These are phyloP conservation scores for Mycena albidolilacea DNA, from an alignment of 768 basidiomycete species.

Conservation along the genomic window DNA sequence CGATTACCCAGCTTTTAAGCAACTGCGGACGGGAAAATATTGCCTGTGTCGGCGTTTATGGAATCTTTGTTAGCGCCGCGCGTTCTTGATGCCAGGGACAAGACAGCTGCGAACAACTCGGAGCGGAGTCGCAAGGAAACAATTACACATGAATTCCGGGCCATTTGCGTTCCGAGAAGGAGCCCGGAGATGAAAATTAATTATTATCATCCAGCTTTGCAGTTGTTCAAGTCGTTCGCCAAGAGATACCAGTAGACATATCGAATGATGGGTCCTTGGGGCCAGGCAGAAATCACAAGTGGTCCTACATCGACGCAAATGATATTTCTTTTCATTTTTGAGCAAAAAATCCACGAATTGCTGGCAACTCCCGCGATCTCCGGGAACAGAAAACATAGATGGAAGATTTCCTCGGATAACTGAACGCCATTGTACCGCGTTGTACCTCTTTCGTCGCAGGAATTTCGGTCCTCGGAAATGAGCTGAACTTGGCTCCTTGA, in stretches of 20 bases:
- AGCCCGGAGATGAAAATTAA: too few relatives aligned
- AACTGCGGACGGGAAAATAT: background rate
- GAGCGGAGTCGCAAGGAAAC: background rate
- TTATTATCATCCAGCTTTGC: background rate
- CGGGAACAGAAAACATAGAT: too few relatives aligned
- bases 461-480: too few relatives aligned
- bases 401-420: too few relatives aligned
- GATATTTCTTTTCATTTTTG: too few relatives aligned
- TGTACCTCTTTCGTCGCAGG: too few relatives aligned
- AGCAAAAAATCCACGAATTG: too few relatives aligned
- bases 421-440: too few relatives aligned
- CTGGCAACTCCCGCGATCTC: too few relatives aligned
- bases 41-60: conserved; percentile 24
- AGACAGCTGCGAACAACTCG: background rate
- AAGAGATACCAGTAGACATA: background rate
- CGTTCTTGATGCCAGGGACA: background rate
- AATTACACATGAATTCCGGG: background rate
- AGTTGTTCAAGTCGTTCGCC: background rate
- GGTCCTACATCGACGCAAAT: too few relatives aligned
- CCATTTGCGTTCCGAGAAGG: background rate
- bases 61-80: conserved; percentile 25
- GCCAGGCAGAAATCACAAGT: too few relatives aligned
- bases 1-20: conserved; percentile 18
- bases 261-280: background rate
- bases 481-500: too few relatives aligned